Evolutionary conservation across 2,329 filamentous ascomycete species (phyloP).

Genomic region (Colletotrichum tropicicola): DNA sequence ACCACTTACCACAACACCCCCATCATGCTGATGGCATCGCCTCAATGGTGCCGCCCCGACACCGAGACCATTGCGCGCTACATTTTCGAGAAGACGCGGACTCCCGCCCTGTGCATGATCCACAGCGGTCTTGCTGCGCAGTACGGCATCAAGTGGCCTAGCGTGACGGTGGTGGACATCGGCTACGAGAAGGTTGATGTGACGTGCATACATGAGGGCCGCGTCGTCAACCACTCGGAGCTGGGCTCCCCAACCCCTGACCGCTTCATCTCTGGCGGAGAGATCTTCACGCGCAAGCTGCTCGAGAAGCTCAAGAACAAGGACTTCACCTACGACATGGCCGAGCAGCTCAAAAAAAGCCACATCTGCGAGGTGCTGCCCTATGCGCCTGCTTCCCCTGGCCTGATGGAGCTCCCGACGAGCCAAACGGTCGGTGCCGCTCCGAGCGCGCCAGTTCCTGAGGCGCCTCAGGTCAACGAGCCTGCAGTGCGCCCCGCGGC

Average conservation of each 20-base stretch:
- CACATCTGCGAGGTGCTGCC: slow-evolving; percentile 73
- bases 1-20: slow-evolving; percentile 96
- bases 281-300: slow-evolving; percentile 83
- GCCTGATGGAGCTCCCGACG: slow-evolving; percentile 58
- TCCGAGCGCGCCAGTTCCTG: slow-evolving; percentile 38
- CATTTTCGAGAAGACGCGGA: slow-evolving; percentile 97
- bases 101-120: slow-evolving; percentile 89
- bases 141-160: slow-evolving; percentile 80
- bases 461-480: slow-evolving; percentile 45
- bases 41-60: slow-evolving; percentile 89
- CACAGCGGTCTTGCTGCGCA: slow-evolving; percentile 88
- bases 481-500: slow-evolving; percentile 36
- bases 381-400: slow-evolving; percentile 55
- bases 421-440: slow-evolving; percentile 38
- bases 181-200: slow-evolving; percentile 93
- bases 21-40: slow-evolving; percentile 88
- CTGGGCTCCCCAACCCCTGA: slow-evolving; percentile 64
- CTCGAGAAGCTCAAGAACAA: slow-evolving; percentile 70
- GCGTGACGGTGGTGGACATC: slow-evolving; percentile 88
- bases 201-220: slow-evolving; percentile 86
- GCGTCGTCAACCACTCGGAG: slow-evolving; percentile 73
- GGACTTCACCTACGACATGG: slow-evolving; percentile 72
- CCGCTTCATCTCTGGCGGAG: slow-evolving; percentile 76
- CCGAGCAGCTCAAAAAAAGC: slow-evolving; percentile 75
- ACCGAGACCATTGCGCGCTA: slow-evolving; percentile 90